Base-by-base conservation (phyloP, 1,284 basidiomycete species). In the Cystobasidium sp. region DNA sequence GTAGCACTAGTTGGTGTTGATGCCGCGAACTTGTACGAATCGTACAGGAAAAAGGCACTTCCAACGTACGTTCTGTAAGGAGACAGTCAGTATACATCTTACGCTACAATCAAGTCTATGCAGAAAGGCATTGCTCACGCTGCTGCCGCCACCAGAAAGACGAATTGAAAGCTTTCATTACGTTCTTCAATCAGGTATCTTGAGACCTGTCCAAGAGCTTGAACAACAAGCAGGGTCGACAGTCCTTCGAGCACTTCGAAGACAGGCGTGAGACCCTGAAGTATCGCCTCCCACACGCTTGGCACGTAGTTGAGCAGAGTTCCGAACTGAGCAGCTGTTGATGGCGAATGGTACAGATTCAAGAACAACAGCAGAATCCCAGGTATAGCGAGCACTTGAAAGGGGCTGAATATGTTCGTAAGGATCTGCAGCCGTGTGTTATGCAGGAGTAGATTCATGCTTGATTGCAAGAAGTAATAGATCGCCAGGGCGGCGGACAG, bases 231-330 rank as follows among this genome's bases (percentile, higher is more conserved):
- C 69, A 94, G 82, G 78, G 90, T 92, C 44, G 90, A 92, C 68
- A 94, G 84, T 59, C 91, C 91, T 81, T 94, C 92, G 84, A 93
- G 86, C 64, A 88, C 85, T 72, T 92, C 89, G 81, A 93, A 93
- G 55, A 90, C 82, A 0, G 92, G 92, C 10, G 90, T 90, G 3
- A 87, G 89, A 80, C 88, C 86, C 6, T 87, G 87, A 66, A 94
- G 84, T 41, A 88, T 84, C 52, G 84, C 86, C 1, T 90, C 90
- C 92, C 92, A 94, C 84, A 86, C 88, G 43, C 85, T 83, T 6
- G 89, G 86, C 14, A 88, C 85, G 63, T 73, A 18, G 44, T 62
- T 62, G 73, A 79, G 67, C 18, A 91, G 90, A 84, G 1, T 89
- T 88, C 73, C 91, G 89, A 84, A 92, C 87, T 81, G 92, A 90